A percentile compares a stretch with the other conserved stretches of the same genome.
phyloP scores from a whole-genome alignment of 2,329 filamentous ascomycete genomes.

The Neurospora sp. region DNA sequence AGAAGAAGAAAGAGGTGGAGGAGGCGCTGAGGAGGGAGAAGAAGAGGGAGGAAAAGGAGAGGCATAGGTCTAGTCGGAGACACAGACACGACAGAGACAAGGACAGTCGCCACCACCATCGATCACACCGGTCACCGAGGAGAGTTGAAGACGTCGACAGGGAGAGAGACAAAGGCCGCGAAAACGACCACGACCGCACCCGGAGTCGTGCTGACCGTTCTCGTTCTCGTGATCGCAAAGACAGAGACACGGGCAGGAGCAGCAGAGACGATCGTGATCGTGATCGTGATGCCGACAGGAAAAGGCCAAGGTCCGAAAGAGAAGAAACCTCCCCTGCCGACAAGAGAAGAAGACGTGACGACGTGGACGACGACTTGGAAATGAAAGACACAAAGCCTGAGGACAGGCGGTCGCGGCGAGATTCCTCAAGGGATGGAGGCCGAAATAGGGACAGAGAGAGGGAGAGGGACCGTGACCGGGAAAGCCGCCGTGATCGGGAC shows the following conservation, averaged over 20 bases:
- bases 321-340: constrained; percentile 24
- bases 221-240: constrained; percentile 7
- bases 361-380: neutral
- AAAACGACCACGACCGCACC: neutral
- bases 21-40: constrained; percentile 51
- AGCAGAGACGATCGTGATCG: neutral
- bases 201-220: neutral
- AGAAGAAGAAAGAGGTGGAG: constrained; percentile 83
- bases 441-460: constrained; percentile 13
- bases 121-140: constrained; percentile 13
- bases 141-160: constrained; percentile 20
- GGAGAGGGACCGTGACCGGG: constrained; percentile 11
- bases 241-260: constrained; percentile 14
- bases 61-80: constrained; percentile 21
- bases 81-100: constrained; percentile 29
- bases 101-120: constrained; percentile 11
- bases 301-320: constrained; percentile 24
- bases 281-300: constrained; percentile 13
- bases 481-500: constrained; percentile 3
- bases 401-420: constrained; percentile 2
- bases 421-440: constrained; percentile 7
- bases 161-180: neutral
- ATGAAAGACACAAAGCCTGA: constrained; percentile 1
- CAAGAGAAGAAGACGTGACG: constrained; percentile 11
- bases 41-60: constrained; percentile 34